Conservation (phyloP, 208 protist species). For the Leishmania gerbilli region DNA sequence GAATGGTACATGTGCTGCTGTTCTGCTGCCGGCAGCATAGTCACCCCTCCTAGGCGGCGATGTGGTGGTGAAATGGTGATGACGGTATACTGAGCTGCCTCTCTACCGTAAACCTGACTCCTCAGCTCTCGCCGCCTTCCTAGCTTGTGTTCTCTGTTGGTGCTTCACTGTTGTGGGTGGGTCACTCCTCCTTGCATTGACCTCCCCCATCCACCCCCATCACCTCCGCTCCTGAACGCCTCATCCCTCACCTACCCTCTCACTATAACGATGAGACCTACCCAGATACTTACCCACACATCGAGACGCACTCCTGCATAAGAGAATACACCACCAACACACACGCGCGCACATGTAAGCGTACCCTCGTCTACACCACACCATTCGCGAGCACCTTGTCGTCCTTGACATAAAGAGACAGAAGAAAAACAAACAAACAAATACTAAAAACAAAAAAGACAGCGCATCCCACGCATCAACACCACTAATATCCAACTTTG, state of each 20-base stretch:
- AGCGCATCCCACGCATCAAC: not conserved
- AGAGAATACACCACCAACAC: not conserved
- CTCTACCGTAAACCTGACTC: not conserved
- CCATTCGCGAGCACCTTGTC: not conserved
- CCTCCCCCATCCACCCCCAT: not conserved
- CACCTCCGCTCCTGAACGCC: not conserved
- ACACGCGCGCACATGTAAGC: not conserved
- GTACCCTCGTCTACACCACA: not conserved
- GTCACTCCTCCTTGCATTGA: not conserved
- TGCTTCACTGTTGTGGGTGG: not conserved
- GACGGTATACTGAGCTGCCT: not conserved
- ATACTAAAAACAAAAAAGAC: not conserved
- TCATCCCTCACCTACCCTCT: not conserved
- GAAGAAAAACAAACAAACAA: not conserved
- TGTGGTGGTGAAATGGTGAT: not conserved
- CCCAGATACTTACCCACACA: not conserved
- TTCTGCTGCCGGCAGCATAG: not conserved
- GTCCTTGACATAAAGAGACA: not conserved
- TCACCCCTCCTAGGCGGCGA: not conserved
- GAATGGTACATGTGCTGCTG: not conserved
- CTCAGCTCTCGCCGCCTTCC: not conserved
- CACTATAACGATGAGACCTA: not conserved
- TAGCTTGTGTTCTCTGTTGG: not conserved
- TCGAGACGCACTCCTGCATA: not conserved
- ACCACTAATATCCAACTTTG: not conserved